Evolutionary conservation across 192 early-diverging fungal genomes (phyloP).

Genomic region (Polychytrium aggregatum): DNA sequence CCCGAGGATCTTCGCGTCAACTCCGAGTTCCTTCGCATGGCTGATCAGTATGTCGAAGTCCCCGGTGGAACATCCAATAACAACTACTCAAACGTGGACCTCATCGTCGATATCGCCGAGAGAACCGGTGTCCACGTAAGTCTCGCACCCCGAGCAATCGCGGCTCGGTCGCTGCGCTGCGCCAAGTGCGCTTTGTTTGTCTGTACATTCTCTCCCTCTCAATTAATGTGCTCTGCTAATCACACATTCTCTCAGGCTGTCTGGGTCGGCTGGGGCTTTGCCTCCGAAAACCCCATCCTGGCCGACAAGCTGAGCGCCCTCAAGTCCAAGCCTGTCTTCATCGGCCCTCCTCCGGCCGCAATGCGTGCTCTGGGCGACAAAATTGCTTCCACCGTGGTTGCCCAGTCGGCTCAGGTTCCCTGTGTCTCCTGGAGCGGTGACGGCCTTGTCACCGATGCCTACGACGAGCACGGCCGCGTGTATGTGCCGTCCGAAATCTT

Average conservation of each 20-base stretch:
- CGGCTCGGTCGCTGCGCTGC: too few species aligned
- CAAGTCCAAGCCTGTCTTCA: constrained; percentile 65
- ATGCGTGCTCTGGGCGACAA: constrained; percentile 99
- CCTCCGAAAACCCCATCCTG: constrained; percentile 93
- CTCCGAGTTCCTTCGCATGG: constrained; percentile 98
- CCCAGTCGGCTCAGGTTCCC: constrained; percentile 91
- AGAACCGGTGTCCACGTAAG: constrained; percentile 71
- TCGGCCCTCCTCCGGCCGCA: constrained; percentile 90
- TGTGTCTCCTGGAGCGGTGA: constrained; percentile 92
- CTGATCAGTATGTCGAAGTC: constrained; percentile 96
- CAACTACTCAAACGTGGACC: constrained; percentile 97
- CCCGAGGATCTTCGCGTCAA: constrained; percentile 95
- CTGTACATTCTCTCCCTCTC: too few species aligned
- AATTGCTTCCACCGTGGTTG: constrained; percentile 98
- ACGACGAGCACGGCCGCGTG: constrained; percentile 62
- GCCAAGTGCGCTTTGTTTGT: too few species aligned
- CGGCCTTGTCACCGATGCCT: constrained; percentile 62
- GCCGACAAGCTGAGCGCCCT: constrained; percentile 80
- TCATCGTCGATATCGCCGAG: constrained; percentile 97
- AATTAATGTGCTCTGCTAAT: too few species aligned
- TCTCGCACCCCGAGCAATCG: too few species aligned
- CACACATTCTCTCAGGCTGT: constrained; percentile 73
- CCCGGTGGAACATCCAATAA: constrained; percentile 97
- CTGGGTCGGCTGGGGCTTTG: constrained; percentile 99
- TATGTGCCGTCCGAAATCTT: constrained; percentile 74